Base-by-base conservation (phyloP, 306 rosid species). In the Myrica gale region DNA sequence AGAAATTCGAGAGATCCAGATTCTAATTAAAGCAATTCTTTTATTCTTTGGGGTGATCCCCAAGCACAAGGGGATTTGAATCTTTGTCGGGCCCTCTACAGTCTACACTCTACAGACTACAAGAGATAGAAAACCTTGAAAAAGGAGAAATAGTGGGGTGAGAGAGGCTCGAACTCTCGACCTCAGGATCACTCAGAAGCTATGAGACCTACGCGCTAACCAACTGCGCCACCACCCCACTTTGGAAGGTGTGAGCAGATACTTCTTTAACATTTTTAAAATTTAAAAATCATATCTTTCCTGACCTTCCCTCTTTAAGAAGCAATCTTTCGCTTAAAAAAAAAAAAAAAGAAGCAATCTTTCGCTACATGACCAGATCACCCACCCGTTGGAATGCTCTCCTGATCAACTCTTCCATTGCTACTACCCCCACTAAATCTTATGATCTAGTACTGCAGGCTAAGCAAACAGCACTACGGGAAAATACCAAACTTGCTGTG, bases 201-300 rank as follows among this genome's bases (percentile, higher is more conserved):
- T 82, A 82, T 82, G 85, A 77, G 82, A 82, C 82, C 85, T 77
- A 78, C 82, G 79, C 82, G 85, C 85, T 82, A 77, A 76, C 82
- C 85, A 77, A 82, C 82, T 77, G 85, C 76, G 79, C 82, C 85
- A 82, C 85, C 85, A 74, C 85, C 85, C 85, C 81, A n/a, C 4
- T 4, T 0, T 26, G 32, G 32, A 1, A 26, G 32, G 32, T 26
- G 32, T 26, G 32, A 26, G 1, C 32, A 26, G 32, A 26, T 26
- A 26, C 1, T 26, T 26, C 1, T 26, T 26, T 26, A 26, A 26
- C 32, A 26, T 26, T 2, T 0, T 26, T 26, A 26, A 1, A 26
- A 26, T 26, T 26, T 26, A 0, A 1, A 26, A 26, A 2, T 2
- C 32, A 26, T 26, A 0, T 5, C 10, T 37, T 41, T 3, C 10